Base-by-base conservation (phyloP, 768 basidiomycete genomes). In the Pluteus cervinus region DNA sequence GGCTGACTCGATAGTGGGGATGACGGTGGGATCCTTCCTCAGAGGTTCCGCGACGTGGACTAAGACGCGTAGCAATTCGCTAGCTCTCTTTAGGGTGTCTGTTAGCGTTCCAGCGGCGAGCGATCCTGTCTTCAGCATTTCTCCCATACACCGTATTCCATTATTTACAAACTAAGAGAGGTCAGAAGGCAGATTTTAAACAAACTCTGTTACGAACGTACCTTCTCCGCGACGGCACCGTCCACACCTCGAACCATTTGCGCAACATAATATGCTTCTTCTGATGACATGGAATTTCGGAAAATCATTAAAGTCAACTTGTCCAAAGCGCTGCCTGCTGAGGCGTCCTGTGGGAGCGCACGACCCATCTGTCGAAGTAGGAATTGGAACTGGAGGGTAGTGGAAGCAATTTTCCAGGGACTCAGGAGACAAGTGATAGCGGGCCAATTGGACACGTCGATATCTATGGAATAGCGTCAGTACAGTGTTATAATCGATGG, bases 261-360 rank as follows among this genome's bases (percentile, higher is more conserved):
- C n/a, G 83, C 83, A 4, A 89, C 78, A 47, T 87, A 85, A 44
- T 80, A 83, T 0, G 85, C 86, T 56, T 89, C 82, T 46, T 89
- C 86, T 0, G 78, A 73, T 11, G 80, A 77, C 57, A 86, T 79
- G 7, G 77, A 78, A 41, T 83, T 77, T 42, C 74, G 78, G 48
- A 90, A 83, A 6, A 89, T 62, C 51, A 75, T 73, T 4, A 71
- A 65, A 1, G 78, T 78, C 33, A 89, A 62, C 43, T 69, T 79
- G 47, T 85, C 78, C 25, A 90, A 62, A 35, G 75, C 76, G 11
- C 68, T 65, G 26, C 72, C 71, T n/a, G 82, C 81, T 26, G 66
- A 72, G 7, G 68, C 62, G 26, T 79, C 77, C 25, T 75, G 70
- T n/a, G 66, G 60, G 22, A 89, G 67, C 8, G 77, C 76, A 33